phyloP scores from a whole-genome alignment of 345 rosid species.

The Trapa bicornis region DNA sequence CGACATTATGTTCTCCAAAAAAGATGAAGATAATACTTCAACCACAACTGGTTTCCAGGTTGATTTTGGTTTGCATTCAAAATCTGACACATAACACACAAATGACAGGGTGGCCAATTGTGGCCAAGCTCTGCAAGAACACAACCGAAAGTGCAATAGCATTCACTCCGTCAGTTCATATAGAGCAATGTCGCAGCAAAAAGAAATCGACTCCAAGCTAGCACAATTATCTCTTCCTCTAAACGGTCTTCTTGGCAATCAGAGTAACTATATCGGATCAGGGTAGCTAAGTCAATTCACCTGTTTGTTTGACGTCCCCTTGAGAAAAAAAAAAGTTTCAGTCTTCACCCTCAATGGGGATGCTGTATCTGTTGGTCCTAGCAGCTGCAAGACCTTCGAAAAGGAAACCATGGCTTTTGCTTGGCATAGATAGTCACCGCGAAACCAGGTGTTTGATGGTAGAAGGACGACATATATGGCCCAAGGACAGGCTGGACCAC shows the following conservation, averaged over 20 bases:
- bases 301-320: neutral
- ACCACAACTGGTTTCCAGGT: no score
- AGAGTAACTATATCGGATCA: no score
- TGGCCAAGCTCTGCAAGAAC: neutral
- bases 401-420: neutral
- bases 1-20: no score
- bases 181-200: neutral
- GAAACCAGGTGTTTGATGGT: slow-evolving; percentile 24
- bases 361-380: neutral
- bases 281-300: no score
- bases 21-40: neutral
- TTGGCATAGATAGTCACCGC: neutral
- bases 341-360: neutral
- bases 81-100: neutral
- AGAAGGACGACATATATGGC: slow-evolving; percentile 35
- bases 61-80: neutral
- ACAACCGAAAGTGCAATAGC: neutral
- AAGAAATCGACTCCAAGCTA: neutral
- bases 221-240: neutral
- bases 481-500: slow-evolving; percentile 35
- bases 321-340: no score
- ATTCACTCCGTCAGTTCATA: neutral
- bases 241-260: neutral
- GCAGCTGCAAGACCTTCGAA: neutral
- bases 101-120: neutral